Percentiles rank a stretch among this genome's conserved stretches.
phyloP scores from a whole-genome alignment of 108 stramenopile genomes.

The Fistulifera pelliculosa region DNA sequence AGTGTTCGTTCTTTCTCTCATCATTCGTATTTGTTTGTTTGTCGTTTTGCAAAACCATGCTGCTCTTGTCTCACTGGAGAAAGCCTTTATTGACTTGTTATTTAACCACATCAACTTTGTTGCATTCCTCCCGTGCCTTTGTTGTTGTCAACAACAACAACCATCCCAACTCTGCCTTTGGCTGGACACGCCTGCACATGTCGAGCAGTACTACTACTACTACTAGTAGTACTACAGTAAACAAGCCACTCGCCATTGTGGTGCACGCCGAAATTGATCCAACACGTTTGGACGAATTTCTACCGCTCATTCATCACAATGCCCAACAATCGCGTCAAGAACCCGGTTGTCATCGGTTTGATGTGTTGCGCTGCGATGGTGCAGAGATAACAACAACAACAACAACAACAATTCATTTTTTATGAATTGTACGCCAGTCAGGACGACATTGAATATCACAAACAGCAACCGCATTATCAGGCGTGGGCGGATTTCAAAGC shows the following conservation, averaged over 20 bases:
- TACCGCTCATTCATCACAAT: conserved; percentile 72
- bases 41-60: no score
- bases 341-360: conserved; percentile 79
- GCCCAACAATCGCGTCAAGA: conserved; percentile 60
- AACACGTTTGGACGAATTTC: conserved; percentile 75
- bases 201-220: no score
- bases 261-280: conserved; percentile 75
- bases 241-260: conserved; percentile 54
- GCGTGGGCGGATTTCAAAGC: conserved; percentile 80
- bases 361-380: conserved; percentile 52
- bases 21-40: no score
- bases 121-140: no score
- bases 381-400: no score
- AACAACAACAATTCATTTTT: conserved; percentile 74
- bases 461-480: conserved; percentile 70
- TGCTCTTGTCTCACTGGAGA: no score
- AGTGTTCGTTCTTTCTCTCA: no score
- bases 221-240: conserved; percentile 3
- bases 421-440: conserved; percentile 75
- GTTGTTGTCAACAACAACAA: no score
- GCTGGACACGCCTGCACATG: not conserved
- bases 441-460: conserved; percentile 69
- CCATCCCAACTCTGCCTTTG: no score
- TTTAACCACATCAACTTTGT: no score
- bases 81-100: no score